Percentiles rank a stretch among this genome's conserved stretches.
Conservation (phyloP, 2,329 filamentous ascomycete genomes). For the Fusarium sp. region DNA sequence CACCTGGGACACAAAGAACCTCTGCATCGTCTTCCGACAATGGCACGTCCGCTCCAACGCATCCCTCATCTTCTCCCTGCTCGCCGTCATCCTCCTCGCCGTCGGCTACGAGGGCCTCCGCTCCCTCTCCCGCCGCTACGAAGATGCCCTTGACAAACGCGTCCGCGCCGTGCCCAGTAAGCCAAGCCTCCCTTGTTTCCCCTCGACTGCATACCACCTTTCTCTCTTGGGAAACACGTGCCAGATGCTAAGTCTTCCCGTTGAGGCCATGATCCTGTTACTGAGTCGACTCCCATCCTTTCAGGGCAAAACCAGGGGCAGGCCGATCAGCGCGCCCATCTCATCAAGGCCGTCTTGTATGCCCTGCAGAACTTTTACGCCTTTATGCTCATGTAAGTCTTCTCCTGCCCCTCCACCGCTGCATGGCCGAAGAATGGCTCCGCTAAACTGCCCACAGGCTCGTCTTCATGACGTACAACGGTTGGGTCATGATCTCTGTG, state of each 20-base stretch:
- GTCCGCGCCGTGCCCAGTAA: conserved; percentile 69
- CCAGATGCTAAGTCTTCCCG: conserved; percentile 52
- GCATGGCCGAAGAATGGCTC: neutral
- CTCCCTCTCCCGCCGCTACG: conserved; percentile 83
- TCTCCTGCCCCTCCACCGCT: neutral
- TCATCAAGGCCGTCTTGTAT: conserved; percentile 88
- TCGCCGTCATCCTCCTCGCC: conserved; percentile 85
- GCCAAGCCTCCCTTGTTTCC: conserved; percentile 41
- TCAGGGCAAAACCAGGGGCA: conserved; percentile 80
- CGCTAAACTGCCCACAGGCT: conserved; percentile 73
- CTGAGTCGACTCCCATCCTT: conserved; percentile 76
- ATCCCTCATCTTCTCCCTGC: conserved; percentile 85
- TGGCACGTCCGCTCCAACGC: conserved; percentile 87
- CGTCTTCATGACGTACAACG: conserved; percentile 99
- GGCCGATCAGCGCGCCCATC: conserved; percentile 77
- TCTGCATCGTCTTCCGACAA: conserved; percentile 94
- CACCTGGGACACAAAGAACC: conserved; percentile 93
- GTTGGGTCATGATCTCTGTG: conserved; percentile 95
- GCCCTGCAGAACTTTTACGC: conserved; percentile 97
- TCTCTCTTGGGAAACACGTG: conserved; percentile 36
- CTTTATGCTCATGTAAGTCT: conserved; percentile 96
- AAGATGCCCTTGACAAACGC: conserved; percentile 68
- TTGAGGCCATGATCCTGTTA: conserved; percentile 61
- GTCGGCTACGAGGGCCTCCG: conserved; percentile 96
- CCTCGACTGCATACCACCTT: conserved; percentile 11